Conservation (phyloP, 2,329 filamentous ascomycete genomes). For the Plectosphaerella plurivora region DNA sequence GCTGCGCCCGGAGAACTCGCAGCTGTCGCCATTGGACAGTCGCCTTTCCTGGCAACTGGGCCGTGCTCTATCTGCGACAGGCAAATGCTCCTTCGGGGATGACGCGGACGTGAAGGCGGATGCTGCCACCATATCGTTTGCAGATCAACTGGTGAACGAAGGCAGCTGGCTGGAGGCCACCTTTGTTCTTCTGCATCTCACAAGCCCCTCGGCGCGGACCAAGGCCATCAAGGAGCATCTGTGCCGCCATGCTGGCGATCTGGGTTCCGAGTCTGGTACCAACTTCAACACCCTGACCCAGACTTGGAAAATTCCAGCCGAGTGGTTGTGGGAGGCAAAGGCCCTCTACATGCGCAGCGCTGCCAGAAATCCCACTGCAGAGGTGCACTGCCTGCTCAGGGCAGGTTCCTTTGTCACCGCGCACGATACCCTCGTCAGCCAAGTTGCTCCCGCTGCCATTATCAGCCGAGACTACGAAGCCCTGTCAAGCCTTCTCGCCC, state of each 20-base stretch:
- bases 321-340: constrained; percentile 85
- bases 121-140: constrained; percentile 61
- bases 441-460: constrained; percentile 77
- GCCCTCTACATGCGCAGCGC: constrained; percentile 76
- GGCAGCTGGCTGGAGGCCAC: constrained; percentile 66
- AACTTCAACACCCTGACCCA: constrained; percentile 57
- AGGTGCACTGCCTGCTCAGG: constrained; percentile 76
- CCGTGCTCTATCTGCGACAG: constrained; percentile 53
- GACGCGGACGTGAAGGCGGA: constrained; percentile 59
- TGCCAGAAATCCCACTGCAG: constrained; percentile 61
- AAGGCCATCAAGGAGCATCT: constrained; percentile 69
- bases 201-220: constrained; percentile 55
- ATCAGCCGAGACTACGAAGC: constrained; percentile 75
- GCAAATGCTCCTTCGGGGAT: constrained; percentile 47
- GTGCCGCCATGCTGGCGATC: constrained; percentile 63
- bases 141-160: constrained; percentile 56
- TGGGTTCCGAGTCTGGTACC: constrained; percentile 54
- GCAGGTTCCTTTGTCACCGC: constrained; percentile 76
- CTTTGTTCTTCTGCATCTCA: constrained; percentile 77
- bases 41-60: constrained; percentile 83
- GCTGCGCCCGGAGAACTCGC: constrained; percentile 71
- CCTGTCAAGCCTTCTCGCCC: constrained; percentile 63
- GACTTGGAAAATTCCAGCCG: constrained; percentile 64
- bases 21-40: constrained; percentile 68
- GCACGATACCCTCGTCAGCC: constrained; percentile 73